Evolutionary conservation across 2,329 filamentous ascomycete genomes (phyloP), one percentile per base, ranked within the genome.

Genomic region (Fusarium stilboides): DNA sequence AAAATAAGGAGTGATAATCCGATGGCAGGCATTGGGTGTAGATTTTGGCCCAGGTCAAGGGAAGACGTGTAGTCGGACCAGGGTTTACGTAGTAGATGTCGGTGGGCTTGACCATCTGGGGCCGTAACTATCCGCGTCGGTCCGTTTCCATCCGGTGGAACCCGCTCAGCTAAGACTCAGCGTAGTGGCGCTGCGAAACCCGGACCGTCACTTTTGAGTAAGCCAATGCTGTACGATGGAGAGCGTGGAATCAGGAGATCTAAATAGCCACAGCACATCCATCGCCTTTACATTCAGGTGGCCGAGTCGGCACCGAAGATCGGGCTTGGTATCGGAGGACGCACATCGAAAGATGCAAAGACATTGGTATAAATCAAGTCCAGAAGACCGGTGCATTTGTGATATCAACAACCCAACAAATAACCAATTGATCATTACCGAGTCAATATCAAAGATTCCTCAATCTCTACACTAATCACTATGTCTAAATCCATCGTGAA

Each of bases 401-500:
- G 22, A 17, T 12, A 33, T 19, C 15, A 56, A 22, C 12, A 19
- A 31, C 10, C 28, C 10, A 39, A 7, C 33, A n/a, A 10, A 22
- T 5, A 15, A 20, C 12, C 26, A 36, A 49, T 34, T 1, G 12
- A 4, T 20, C 8, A 52, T 26, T 4, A 14, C 9, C 17, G 6
- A 36, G n/a, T 37, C 12, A 39, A 22, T 17, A 42, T 5, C 19
- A 31, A 49, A 22, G 28, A 36, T 22, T 20, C 12, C 14, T 20
- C 19, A 6, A 39, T 22, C 19, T 20, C 39, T 22, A 40, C 19
- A 39, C 10, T 3, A 20, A 19, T 20, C 58, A 57, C 17, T 17
- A 69, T 69, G 67, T 69, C 67, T 19, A 51, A 58, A n/a, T 65
- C 67, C 9, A 52, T 70, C 19, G 22, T 53, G 26, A 58, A 70